Conservation (phyloP, 805 yeast species). For the Priceomyces haplophilus region DNA sequence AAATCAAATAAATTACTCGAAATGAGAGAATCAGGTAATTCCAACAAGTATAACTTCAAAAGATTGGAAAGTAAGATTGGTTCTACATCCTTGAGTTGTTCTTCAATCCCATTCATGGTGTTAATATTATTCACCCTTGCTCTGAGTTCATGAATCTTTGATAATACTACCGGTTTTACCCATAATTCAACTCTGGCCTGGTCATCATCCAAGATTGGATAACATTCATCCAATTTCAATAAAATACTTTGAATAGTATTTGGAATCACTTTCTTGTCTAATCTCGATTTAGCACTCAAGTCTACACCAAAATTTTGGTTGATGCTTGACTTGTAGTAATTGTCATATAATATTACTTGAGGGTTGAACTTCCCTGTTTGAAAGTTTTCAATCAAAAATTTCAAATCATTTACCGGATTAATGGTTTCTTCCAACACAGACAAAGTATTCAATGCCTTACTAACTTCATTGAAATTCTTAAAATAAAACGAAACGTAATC, state of each 20-base stretch:
- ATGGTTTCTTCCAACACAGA: slow-evolving; percentile 67
- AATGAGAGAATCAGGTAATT: slow-evolving; percentile 74
- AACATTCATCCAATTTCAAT: slow-evolving; percentile 62
- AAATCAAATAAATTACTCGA: slow-evolving; percentile 64
- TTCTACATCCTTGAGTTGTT: slow-evolving; percentile 34
- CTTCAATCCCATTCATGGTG: slow-evolving; percentile 28
- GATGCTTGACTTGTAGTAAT: slow-evolving; percentile 68
- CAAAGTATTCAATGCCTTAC: slow-evolving; percentile 58
- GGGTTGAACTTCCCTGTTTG: slow-evolving; percentile 77
- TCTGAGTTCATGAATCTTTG: slow-evolving; percentile 60
- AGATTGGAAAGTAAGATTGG: slow-evolving; percentile 66
- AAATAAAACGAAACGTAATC: slow-evolving; percentile 70
- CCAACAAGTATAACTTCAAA: slow-evolving; percentile 69
- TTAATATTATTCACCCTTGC: slow-evolving; percentile 43
- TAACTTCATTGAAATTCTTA: slow-evolving; percentile 55
- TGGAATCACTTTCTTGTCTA: slow-evolving; percentile 74
- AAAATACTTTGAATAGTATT: slow-evolving; percentile 59
- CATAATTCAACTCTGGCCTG: slow-evolving; percentile 64
- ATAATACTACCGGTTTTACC: slow-evolving; percentile 62
- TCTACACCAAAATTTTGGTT: slow-evolving; percentile 79
- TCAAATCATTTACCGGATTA: slow-evolving; percentile 65
- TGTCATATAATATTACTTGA: slow-evolving; percentile 68
- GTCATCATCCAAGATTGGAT: slow-evolving; percentile 69
- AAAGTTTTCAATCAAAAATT: slow-evolving; percentile 62
- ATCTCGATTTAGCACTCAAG: slow-evolving; percentile 63